phyloP scores from a whole-genome alignment of 2,329 filamentous ascomycete species.

The Salinomyces thailandicus region DNA sequence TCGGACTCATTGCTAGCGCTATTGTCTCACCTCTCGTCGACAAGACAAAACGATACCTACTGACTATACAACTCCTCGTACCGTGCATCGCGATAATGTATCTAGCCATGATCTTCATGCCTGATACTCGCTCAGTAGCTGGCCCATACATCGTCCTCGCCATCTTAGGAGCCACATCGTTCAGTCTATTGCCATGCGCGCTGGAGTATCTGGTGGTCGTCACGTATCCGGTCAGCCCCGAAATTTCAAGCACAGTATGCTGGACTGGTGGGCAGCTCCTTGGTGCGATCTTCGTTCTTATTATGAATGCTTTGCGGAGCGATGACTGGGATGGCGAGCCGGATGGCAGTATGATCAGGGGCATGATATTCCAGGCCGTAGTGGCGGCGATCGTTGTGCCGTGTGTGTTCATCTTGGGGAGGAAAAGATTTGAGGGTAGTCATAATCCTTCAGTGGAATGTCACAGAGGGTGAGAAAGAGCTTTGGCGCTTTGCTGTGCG shows the following conservation, averaged over 20 bases:
- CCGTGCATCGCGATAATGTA: constrained; percentile 60
- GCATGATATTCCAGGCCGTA: constrained; percentile 70
- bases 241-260: constrained; percentile 70
- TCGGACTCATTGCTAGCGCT: constrained; percentile 69
- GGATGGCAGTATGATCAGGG: constrained; percentile 56
- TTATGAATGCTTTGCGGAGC: constrained; percentile 64
- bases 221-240: constrained; percentile 75
- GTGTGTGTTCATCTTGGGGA: background rate
- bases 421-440: background rate
- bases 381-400: constrained; percentile 56
- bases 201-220: constrained; percentile 83
- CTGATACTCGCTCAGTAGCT: constrained; percentile 47
- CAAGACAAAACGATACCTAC: constrained; percentile 67
- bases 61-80: constrained; percentile 61
- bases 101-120: constrained; percentile 73
- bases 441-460: too few species aligned
- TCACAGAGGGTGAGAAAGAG: too few species aligned
- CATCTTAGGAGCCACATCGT: constrained; percentile 67
- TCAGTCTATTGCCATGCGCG: constrained; percentile 70
- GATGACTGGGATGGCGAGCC: constrained; percentile 28
- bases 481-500: too few species aligned
- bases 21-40: constrained; percentile 74
- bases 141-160: constrained; percentile 68
- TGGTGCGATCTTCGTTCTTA: constrained; percentile 73
- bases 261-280: constrained; percentile 82